Conservation (phyloP, 2,329 filamentous ascomycete genomes). For the Neodidymelliopsis sp. region DNA sequence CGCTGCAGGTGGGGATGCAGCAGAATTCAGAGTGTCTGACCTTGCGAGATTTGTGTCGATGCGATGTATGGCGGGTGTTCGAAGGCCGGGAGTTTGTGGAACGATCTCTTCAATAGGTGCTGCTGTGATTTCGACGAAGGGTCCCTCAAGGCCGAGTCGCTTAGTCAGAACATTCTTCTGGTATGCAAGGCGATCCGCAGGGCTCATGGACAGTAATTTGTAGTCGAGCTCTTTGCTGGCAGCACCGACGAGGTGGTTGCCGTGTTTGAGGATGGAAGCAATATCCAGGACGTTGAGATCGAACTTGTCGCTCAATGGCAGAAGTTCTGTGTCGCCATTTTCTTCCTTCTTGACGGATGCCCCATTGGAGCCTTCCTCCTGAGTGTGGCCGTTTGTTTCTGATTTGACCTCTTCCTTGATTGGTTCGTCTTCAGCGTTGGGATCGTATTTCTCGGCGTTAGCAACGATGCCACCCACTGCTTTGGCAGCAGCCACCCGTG, state of each 20-base stretch:
- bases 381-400: conserved; percentile 56
- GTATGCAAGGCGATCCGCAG: conserved; percentile 79
- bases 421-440: conserved; percentile 76
- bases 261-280: conserved; percentile 78
- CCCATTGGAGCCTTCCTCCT: conserved; percentile 62
- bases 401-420: conserved; percentile 62
- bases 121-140: conserved; percentile 85
- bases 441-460: conserved; percentile 86
- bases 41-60: conserved; percentile 60
- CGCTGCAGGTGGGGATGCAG: conserved; percentile 55
- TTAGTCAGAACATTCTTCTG: conserved; percentile 88
- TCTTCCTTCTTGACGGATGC: conserved; percentile 58
- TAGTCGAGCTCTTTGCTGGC: conserved; percentile 85
- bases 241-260: conserved; percentile 82
- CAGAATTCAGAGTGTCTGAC: conserved; percentile 54
- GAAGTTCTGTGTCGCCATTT: conserved; percentile 54
- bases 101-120: conserved; percentile 69
- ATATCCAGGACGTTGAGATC: conserved; percentile 79
- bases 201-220: conserved; percentile 80
- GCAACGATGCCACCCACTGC: conserved; percentile 93
- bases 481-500: conserved; percentile 88
- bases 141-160: conserved; percentile 83
- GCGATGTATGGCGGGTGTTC: conserved; percentile 51
- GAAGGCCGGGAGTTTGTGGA: conserved; percentile 48
- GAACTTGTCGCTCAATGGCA: conserved; percentile 67